These are phyloP conservation scores for Zymoseptoria tritici DNA, from an alignment of 2,329 filamentous ascomycete species.

Conservation along the genomic window DNA sequence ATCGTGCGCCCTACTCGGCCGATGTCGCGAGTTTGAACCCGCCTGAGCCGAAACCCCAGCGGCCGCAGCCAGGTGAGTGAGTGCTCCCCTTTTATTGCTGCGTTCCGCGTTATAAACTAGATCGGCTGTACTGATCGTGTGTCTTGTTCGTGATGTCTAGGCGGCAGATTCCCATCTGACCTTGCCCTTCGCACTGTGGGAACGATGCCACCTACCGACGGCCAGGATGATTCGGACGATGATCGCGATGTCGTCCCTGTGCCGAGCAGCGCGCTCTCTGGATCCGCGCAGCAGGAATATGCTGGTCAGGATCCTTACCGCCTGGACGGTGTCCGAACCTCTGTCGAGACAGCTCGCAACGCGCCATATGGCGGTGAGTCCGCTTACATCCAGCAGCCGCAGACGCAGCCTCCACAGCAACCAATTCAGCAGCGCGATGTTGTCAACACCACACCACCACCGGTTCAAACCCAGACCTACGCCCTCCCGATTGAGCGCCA, in stretches of 20 bases:
- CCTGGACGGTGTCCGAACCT: conserved; percentile 20
- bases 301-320: conserved; percentile 25
- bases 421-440: not conserved
- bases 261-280: conserved; percentile 29
- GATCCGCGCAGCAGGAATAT: conserved; percentile 18
- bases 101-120: conserved; percentile 7
- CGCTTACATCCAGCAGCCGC: not conserved
- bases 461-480: conserved; percentile 19
- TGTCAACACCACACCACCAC: conserved; percentile 1
- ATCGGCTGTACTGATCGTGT: conserved; percentile 2
- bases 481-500: conserved; percentile 19
- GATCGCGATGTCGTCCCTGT: conserved; percentile 50
- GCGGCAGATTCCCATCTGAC: conserved; percentile 85
- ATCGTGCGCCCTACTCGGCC: conserved; percentile 58
- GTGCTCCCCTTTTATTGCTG: conserved; percentile 28
- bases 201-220: conserved; percentile 60
- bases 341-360: not conserved
- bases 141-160: conserved; percentile 11
- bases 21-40: conserved; percentile 40
- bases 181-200: conserved; percentile 68
- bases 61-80: conserved; percentile 70
- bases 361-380: not conserved
- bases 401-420: not conserved
- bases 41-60: conserved; percentile 32
- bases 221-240: conserved; percentile 50